These are phyloP conservation scores for Gryganskiella cystojenkinii DNA, from an alignment of 192 early-diverging fungal species.

Conservation along the genomic window DNA sequence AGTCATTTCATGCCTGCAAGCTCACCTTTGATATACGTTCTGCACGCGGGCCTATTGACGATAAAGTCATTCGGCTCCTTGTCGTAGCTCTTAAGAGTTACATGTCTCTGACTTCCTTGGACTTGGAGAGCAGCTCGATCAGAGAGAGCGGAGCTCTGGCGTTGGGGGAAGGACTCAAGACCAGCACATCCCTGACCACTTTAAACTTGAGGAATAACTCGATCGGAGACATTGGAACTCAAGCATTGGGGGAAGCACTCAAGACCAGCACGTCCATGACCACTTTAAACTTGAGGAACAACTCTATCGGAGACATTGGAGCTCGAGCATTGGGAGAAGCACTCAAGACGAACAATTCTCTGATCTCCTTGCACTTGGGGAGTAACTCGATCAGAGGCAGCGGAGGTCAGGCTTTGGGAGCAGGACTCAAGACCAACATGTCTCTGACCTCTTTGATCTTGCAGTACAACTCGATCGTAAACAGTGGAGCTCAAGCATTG, in stretches of 20 bases:
- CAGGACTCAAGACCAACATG: slow-evolving; percentile 11
- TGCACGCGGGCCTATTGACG: no score
- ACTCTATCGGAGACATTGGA: slow-evolving; percentile 3
- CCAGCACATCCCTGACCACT: not conserved
- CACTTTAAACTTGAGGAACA: not conserved
- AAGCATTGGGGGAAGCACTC: not conserved
- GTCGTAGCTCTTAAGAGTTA: no score
- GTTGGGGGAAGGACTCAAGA: not conserved
- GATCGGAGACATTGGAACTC: not conserved
- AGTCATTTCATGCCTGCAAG: not conserved
- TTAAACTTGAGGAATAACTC: not conserved
- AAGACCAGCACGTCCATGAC: not conserved
- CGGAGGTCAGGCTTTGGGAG: not conserved
- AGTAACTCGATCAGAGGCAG: not conserved
- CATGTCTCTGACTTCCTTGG: no score
- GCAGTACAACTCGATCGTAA: not conserved
- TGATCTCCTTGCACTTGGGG: slow-evolving; percentile 6
- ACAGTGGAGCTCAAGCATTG: no score
- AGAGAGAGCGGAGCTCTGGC: no score
- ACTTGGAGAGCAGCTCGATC: no score
- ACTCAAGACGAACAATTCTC: slow-evolving; percentile 5
- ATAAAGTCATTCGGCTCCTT: no score
- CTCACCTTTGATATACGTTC: not conserved
- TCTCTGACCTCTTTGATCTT: slow-evolving; percentile 14
- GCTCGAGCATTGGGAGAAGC: slow-evolving; percentile 5